Conservation (phyloP, 805 yeast species). For the Candida xiaguanensis region DNA sequence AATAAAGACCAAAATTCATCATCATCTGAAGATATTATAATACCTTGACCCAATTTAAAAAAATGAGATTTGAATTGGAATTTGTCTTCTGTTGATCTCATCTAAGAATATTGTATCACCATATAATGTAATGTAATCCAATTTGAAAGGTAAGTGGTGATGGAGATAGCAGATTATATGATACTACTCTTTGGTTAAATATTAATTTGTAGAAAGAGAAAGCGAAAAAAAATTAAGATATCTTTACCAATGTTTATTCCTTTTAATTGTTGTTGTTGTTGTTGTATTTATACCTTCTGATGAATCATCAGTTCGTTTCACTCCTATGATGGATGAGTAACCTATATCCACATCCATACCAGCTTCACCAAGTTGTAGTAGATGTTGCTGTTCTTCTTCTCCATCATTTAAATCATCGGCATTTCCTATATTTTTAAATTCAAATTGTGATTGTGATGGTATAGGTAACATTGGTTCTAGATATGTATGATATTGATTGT, state of each 20-base stretch:
- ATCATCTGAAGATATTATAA: slow-evolving; percentile 25
- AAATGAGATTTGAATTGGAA: slow-evolving; percentile 58
- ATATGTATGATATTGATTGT: slow-evolving; percentile 5
- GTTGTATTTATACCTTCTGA: neutral
- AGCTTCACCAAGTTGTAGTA: slow-evolving; percentile 20
- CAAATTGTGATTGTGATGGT: neutral
- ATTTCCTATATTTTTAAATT: slow-evolving; percentile 23
- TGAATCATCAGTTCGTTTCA: slow-evolving; percentile 22
- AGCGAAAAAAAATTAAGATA: neutral
- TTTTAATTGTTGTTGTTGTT: neutral
- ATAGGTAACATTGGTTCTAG: slow-evolving; percentile 24
- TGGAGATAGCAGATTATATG: neutral
- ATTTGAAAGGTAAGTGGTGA: neutral
- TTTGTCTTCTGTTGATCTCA: slow-evolving; percentile 78
- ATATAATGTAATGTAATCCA: no score
- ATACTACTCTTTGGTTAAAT: neutral
- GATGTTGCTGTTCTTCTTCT: no score
- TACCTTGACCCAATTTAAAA: slow-evolving; percentile 49
- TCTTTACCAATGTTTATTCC: neutral
- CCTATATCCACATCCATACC: slow-evolving; percentile 43
- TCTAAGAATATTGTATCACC: no score
- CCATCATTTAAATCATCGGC: slow-evolving; percentile 35
- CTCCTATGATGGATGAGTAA: slow-evolving; percentile 33
- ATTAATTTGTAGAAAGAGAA: no score
- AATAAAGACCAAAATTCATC: slow-evolving; percentile 27